Base-by-base conservation (phyloP, 75 land plant species). In the Adiantum capillusveneris region DNA sequence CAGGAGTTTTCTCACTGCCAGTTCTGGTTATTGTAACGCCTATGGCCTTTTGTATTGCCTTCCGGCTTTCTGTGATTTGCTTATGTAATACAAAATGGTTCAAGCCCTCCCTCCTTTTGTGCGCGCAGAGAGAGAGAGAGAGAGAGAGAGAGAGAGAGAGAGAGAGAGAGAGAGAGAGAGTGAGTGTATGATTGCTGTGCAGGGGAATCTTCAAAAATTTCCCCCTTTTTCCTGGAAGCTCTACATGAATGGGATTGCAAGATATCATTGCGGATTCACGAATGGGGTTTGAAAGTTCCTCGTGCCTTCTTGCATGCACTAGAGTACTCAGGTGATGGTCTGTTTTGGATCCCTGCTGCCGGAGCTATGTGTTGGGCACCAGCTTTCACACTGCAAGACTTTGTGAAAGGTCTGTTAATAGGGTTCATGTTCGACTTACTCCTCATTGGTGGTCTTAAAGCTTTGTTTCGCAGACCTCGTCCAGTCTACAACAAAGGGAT, bases 401-500 rank as follows among this genome's bases (percentile, higher is more conserved):
- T 82, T 46, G 58, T 77, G 24, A 19, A 65, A 66, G 39, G 52
- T 31, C 79, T 92, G 71, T 67, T 92, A 41, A 27, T 77, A 26
- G 87, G 80, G 0, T 56, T 62, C 50, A 43, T 83, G 58, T 70
- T 92, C 49, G 98, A 92, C 43, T 65, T 92, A 58, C 14, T 70
- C 58, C 7, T 81, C 14, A 56, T 92, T 42, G 95, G 84, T 26
- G 48, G 62, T n/a, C 30, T 79, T 65, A 92, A 92, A 63, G 43
- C 62, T 34, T 53, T 83, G 61, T 45, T 85, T 57, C 79, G 79
- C 31, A 72, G 98, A 0, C 80, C 90, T 2, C 84, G 98, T 31
- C 98, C 98, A n/a, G 67, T 62, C 25, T 85, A 92, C 75, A 92
- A 92, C 66, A 72, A 74, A n/a, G 75, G 75, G 53, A 83, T 82